These are phyloP conservation scores for Apiospora pterosperma DNA, from an alignment of 2,329 filamentous ascomycete genomes.

Conservation along the genomic window DNA sequence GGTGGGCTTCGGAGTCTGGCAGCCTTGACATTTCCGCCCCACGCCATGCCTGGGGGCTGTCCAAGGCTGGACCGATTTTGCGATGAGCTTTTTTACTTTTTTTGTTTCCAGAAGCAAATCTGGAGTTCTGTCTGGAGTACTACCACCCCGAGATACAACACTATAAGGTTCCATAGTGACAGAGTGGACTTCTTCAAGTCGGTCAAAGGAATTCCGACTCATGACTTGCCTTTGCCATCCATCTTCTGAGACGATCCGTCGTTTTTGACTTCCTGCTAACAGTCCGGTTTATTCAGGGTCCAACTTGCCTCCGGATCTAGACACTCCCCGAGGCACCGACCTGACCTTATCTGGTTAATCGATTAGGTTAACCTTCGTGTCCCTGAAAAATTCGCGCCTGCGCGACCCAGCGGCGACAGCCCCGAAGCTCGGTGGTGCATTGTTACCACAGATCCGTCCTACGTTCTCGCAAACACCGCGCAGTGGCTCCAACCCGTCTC, in stretches of 20 bases:
- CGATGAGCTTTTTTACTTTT: background rate
- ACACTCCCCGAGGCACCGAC: too few relatives aligned
- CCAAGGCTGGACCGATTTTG: background rate
- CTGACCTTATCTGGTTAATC: background rate
- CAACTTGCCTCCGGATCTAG: background rate
- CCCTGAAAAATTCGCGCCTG: slow-evolving; percentile 1
- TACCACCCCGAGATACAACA: background rate
- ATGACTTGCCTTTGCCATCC: background rate
- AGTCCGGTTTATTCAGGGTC: background rate
- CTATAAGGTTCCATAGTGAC: background rate
- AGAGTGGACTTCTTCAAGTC: background rate
- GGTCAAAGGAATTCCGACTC: background rate
- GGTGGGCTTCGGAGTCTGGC: background rate
- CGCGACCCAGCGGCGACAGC: background rate
- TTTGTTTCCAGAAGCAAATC: background rate
- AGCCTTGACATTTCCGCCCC: background rate
- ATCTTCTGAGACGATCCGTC: background rate
- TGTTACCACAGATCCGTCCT: background rate
- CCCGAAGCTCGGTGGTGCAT: background rate
- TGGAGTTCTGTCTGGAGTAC: background rate
- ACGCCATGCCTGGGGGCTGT: background rate
- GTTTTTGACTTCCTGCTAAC: background rate
- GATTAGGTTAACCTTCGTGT: background rate
- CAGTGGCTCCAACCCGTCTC: background rate
- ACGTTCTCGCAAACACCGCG: background rate